phyloP scores from a whole-genome alignment of 2,329 filamentous ascomycete species.

The Simplicillium aogashimaense region DNA sequence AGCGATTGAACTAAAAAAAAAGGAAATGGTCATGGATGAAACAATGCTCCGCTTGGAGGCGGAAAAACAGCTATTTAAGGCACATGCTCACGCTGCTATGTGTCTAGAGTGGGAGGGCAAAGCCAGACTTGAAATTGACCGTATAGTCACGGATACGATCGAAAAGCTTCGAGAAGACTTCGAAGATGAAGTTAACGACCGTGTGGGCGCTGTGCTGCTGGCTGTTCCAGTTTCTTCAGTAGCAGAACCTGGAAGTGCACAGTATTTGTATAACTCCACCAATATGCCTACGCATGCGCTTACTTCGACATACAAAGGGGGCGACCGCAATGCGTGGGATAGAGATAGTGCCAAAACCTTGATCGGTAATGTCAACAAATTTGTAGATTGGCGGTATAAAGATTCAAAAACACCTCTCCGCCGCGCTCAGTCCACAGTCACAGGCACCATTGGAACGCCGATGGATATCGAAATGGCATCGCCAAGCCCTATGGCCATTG shows the following conservation, averaged over 20 bases:
- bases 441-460: conserved; percentile 56
- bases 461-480: conserved; percentile 91
- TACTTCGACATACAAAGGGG: too few species aligned
- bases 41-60: conserved; percentile 54
- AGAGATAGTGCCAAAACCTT: too few species aligned
- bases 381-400: conserved; percentile 32
- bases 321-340: too few species aligned
- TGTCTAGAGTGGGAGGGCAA: conserved; percentile 94
- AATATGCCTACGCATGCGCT: too few species aligned
- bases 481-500: conserved; percentile 79
- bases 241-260: conserved; percentile 15
- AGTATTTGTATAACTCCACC: too few species aligned
- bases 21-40: conserved; percentile 59
- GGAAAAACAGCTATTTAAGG: conserved; percentile 54
- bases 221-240: conserved; percentile 29
- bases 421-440: conserved; percentile 79
- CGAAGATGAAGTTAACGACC: conserved; percentile 47
- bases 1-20: conserved; percentile 51
- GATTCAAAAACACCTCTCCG: conserved; percentile 59
- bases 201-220: conserved; percentile 50
- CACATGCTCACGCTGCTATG: conserved; percentile 66
- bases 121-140: conserved; percentile 83
- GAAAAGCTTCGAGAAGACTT: conserved; percentile 51
- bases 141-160: conserved; percentile 65
- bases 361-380: too few species aligned